phyloP scores from a whole-genome alignment of 352 stramenopile species.

The Phytophthora crassamura region DNA sequence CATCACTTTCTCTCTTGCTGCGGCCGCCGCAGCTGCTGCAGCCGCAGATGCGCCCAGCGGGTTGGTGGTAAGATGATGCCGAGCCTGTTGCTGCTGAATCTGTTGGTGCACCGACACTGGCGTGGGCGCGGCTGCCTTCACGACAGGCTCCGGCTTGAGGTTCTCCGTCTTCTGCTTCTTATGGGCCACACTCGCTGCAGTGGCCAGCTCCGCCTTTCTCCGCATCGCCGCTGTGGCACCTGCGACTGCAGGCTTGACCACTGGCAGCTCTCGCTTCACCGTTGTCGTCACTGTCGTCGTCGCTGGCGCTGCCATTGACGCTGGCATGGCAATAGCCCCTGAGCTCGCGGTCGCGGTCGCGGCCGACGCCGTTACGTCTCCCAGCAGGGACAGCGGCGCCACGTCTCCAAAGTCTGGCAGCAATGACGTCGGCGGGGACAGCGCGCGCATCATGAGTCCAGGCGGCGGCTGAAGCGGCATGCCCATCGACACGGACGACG shows the following conservation, averaged over 20 bases:
- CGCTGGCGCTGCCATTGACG: constrained; percentile 5
- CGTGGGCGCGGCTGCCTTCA: constrained; percentile 19
- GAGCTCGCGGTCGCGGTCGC: constrained; percentile 18
- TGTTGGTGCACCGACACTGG: constrained; percentile 28
- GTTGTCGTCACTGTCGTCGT: constrained; percentile 37
- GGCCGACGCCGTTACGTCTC: constrained; percentile 19
- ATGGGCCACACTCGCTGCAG: constrained; percentile 18
- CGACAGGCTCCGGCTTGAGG: constrained; percentile 39
- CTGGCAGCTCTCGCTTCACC: constrained; percentile 35
- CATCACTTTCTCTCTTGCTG: constrained; percentile 80
- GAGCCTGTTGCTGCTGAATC: constrained; percentile 32
- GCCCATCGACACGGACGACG: constrained; percentile 42
- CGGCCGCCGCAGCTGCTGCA: constrained; percentile 39
- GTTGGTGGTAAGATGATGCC: constrained; percentile 36
- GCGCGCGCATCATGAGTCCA: constrained; percentile 71
- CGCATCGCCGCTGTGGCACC: constrained; percentile 20
- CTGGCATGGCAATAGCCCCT: constrained; percentile 12
- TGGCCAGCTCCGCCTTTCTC: constrained; percentile 32
- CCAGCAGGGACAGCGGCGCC: constrained; percentile 47
- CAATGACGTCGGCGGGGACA: constrained; percentile 76
- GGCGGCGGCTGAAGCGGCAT: constrained; percentile 66
- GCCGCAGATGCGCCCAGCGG: constrained; percentile 24
- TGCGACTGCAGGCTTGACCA: constrained; percentile 31
- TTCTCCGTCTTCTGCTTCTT: constrained; percentile 69
- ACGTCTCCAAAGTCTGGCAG: constrained; percentile 65